These are phyloP conservation scores for Raphanus sativus DNA, from an alignment of 345 rosid species.

Conservation along the genomic window DNA sequence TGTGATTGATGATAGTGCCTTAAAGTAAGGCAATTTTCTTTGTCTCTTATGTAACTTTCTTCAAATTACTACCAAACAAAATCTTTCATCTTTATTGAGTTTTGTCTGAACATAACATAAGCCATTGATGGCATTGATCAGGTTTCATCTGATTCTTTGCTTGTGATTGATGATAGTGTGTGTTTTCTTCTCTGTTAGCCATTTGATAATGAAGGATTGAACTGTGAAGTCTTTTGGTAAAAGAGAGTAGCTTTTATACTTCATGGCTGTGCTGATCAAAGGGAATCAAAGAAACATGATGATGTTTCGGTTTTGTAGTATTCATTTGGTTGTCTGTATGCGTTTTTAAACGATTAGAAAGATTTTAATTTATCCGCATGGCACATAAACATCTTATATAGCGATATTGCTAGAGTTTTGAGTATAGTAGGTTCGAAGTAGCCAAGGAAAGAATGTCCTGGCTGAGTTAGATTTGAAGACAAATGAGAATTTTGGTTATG, in stretches of 20 bases:
- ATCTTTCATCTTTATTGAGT: neutral
- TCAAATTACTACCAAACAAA: too few relatives aligned
- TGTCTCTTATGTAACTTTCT: too few relatives aligned
- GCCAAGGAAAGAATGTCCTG: neutral
- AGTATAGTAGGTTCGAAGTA: too few relatives aligned
- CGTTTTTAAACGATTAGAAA: neutral
- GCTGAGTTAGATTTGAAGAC: neutral
- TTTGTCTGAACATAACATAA: neutral
- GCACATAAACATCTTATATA: too few relatives aligned
- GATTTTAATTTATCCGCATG: neutral
- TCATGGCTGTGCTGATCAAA: conserved; percentile 1
- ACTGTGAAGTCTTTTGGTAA: neutral
- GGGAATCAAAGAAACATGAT: conserved; percentile 2
- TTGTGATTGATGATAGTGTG: neutral
- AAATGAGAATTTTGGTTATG: neutral
- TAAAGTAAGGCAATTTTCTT: neutral
- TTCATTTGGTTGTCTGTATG: neutral
- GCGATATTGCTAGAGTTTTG: too few relatives aligned
- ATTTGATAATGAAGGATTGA: conserved; percentile 1
- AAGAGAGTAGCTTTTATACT: neutral
- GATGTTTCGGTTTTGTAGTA: neutral
- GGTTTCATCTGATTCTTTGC: neutral
- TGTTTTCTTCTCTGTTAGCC: neutral
- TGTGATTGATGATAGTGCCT: neutral
- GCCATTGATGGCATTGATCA: neutral